Percentiles rank a stretch among this genome's conserved stretches.
These are phyloP conservation scores for Penicillium bovifimosum DNA, from an alignment of 495 filamentous ascomycete genomes.

Conservation along the genomic window DNA sequence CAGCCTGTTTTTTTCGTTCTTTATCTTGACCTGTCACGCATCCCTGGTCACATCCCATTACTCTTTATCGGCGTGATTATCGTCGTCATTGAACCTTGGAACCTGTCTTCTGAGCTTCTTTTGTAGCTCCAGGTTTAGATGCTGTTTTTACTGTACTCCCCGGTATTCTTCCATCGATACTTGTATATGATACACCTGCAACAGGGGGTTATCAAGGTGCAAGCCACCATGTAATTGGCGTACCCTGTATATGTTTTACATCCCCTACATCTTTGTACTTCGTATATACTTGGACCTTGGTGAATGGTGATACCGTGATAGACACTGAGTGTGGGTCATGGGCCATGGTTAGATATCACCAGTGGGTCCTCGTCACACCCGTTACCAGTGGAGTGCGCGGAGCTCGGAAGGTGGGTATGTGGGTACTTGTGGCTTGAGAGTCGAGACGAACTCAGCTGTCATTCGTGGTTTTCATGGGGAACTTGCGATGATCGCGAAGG, in stretches of 20 bases:
- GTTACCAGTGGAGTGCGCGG: background rate
- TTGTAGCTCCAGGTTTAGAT: background rate
- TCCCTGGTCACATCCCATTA: background rate
- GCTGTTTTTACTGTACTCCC: background rate
- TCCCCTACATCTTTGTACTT: too few relatives aligned
- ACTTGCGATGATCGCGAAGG: background rate
- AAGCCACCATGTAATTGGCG: background rate
- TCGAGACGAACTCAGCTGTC: background rate
- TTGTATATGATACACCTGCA: too few relatives aligned
- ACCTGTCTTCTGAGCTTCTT: background rate
- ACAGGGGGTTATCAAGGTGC: background rate
- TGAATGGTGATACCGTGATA: too few relatives aligned
- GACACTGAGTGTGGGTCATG: too few relatives aligned
- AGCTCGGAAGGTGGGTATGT: background rate
- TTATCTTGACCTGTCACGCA: too few relatives aligned
- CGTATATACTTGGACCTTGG: too few relatives aligned
- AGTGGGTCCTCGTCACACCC: background rate
- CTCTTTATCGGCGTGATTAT: background rate
- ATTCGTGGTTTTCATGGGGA: background rate
- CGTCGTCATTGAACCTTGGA: background rate
- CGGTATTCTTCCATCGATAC: background rate
- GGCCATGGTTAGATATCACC: too few relatives aligned
- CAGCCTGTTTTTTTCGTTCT: too few relatives aligned
- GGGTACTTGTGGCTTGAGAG: background rate
- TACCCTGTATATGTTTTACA: too few relatives aligned